Evolutionary conservation across 202 grass and related monocot genomes (phyloP), one percentile per base, ranked within the genome.

Genomic region (Panicum virgatum): DNA sequence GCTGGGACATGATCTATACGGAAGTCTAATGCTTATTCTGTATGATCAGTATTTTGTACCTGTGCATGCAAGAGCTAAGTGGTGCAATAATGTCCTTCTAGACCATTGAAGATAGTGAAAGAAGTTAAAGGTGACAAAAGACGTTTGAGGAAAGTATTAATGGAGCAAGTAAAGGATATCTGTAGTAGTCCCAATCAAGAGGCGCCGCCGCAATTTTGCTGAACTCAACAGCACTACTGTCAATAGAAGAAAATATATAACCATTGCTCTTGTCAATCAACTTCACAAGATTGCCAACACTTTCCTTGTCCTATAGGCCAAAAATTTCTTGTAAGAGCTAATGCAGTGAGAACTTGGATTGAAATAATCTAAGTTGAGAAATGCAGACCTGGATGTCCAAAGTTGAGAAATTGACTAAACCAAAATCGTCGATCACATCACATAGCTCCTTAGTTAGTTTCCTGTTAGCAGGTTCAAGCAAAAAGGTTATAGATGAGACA

Each of bases 211-310:
- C 92, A 81, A 96, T 89, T 88, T 98, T 98, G 85, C 96, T 98
- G 34, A 96, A 96, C 52, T 93, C 96, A 48, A 98, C 82, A 1
- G 87, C 90, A 29, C 92, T 98, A 52, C 80, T 91, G 77, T 98
- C 88, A 40, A 95, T 95, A 70, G 87, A 83, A 51, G 90, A 88
- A 79, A 98, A 96, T 88, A 98, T 91, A 89, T 98, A 98, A 38
- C 92, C 92, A 70, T 94, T 96, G 83, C 90, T 98, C 75, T 98
- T 98, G 85, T 98, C 96, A 62, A 96, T 98, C 77, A 92, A 71
- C 65, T 93, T 96, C 85, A 96, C 91, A 84, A 98, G 90, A 93
- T 98, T 98, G n/a, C 96, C 91, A 7, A 98, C 96, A 73, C 96
- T 98, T 88, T 93, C 96, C 87, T 90, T 93, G 83, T 93, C 89